phyloP scores from a whole-genome alignment of 768 basidiomycete species.

The Daedaleopsis nitida region DNA sequence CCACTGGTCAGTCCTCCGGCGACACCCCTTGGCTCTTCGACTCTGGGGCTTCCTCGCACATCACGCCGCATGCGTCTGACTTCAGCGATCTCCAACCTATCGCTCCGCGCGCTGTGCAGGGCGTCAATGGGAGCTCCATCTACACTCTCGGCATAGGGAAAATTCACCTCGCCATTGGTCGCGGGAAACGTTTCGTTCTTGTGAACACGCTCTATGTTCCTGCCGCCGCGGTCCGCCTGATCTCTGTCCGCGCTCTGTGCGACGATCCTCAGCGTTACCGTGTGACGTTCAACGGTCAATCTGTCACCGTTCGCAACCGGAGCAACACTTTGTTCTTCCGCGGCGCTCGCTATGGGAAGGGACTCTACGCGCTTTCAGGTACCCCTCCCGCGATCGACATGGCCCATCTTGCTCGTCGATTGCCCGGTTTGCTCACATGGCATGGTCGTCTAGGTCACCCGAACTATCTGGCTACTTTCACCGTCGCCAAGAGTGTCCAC shows the following conservation, averaged over 20 bases:
- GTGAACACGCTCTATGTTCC: constrained; percentile 5
- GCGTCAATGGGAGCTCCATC: constrained; percentile 1
- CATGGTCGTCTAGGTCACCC: constrained; percentile 30
- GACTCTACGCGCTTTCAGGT: constrained; percentile 7
- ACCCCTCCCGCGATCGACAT: constrained; percentile 1
- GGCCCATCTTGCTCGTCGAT: constrained; percentile 1
- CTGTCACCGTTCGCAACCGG: not conserved
- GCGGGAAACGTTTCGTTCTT: not conserved
- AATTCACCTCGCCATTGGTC: not conserved
- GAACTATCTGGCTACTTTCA: constrained; percentile 21
- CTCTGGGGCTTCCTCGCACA: constrained; percentile 7
- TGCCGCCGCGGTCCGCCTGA: constrained; percentile 8
- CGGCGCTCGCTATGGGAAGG: not conserved
- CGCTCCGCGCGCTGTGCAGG: not conserved
- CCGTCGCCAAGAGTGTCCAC: constrained; percentile 16
- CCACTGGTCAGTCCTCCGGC: not conserved
- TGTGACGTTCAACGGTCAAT: not conserved
- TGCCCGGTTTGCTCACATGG: constrained; percentile 23
- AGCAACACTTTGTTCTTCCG: not conserved
- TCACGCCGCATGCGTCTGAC: not conserved
- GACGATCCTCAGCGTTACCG: not conserved
- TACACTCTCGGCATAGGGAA: not conserved
- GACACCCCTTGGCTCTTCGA: constrained; percentile 5
- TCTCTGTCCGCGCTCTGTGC: constrained; percentile 16
- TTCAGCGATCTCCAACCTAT: constrained; percentile 3